Evolutionary conservation across 768 basidiomycete genomes (phyloP), one percentile per base, ranked within the genome.

Genomic region (Sarcomyxa edulis): DNA sequence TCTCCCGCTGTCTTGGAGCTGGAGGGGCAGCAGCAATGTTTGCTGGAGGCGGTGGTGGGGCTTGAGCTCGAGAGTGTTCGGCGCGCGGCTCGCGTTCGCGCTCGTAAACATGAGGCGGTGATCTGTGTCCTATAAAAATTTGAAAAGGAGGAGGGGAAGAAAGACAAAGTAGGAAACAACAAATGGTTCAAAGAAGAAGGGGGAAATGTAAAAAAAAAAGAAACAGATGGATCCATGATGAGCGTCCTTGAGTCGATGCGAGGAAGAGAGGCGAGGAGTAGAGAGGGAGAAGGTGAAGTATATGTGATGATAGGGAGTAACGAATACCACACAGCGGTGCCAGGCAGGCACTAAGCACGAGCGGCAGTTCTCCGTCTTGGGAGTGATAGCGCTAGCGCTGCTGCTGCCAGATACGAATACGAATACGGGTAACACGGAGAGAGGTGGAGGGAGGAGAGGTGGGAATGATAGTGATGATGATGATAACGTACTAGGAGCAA

Each of bases 401-500:
- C 58, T 30, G 24, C n/a, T 31, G 38, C 38, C 38, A 12, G 24
- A 26, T 31, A 21, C 59, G 55, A 44, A 54, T 53, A 47, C 48
- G 56, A 54, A 56, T 42, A 61, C 51, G 60, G 52, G 59, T n/a
- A n/a, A n/a, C n/a, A n/a, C n/a, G n/a, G n/a, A n/a, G 43, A 63
- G 59, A 53, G 65, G 52, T 60, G 57, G 58, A 50, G 62, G 59
- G 55, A 44, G 52, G 48, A 45, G 44, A 39, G 58, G 58, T 48
- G 46, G 53, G 55, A 62, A n/a, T n/a, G n/a, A n/a, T n/a, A n/a
- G n/a, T 56, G 49, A 69, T 60, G 69, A 74, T 68, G 73, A 70
- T 65, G 72, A 76, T 62, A 76, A 78, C 75, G 76, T 78, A 78
- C 76, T 77, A 58, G 67, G 56, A 64, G 68, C 48, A 50, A 31